Base-by-base conservation (phyloP, 345 rosid species). In the Cardamine occulta region DNA sequence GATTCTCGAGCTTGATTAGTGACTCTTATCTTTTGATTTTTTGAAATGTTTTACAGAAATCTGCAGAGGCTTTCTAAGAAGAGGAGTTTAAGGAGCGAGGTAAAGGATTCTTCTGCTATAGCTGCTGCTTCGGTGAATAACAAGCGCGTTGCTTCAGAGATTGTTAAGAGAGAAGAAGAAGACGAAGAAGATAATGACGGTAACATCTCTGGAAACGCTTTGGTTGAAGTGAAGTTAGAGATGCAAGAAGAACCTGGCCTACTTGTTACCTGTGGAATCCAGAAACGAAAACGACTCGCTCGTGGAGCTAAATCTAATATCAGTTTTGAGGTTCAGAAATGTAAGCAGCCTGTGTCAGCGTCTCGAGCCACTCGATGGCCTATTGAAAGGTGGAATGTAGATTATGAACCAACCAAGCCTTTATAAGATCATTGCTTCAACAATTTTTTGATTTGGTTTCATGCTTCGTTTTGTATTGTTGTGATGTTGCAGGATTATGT, bases 361-460 rank as follows among this genome's bases (percentile, higher is more conserved):
- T 7, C 52, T 17, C 21, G 52, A 26, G 35, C 64, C 1, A 79
- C 80, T 37, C 84, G 97, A 79, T 91, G 98, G 98, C 83, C 91
- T 35, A 61, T 47, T 12, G 93, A 88, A 60, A 88, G 98, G 98
- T 91, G 72, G 3, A 24, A 10, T 37, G 42, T 39, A 40, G n/a
- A 7, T 47, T 47, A 47, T 1, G 52, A 47, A 47, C 52, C 3
- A 17, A 0, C 52, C 11, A 6, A 47, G 51, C 10, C 19, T 47
- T 72, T 81, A 5, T 55, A 17, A 11, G 37, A 1, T 47, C 32
- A 24, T 23, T 70, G 31, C 48, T 56, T 56, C 2, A 34, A 23
- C 9, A 11, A 40, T 18, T 62, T 57, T 47, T 2, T 42, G 0
- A 42, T 63, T 32, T 32, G 19, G 8, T 32, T 18, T 19, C 64